Evolutionary conservation across 306 rosid genomes (phyloP).

Genomic region (Glycine tomentella): DNA sequence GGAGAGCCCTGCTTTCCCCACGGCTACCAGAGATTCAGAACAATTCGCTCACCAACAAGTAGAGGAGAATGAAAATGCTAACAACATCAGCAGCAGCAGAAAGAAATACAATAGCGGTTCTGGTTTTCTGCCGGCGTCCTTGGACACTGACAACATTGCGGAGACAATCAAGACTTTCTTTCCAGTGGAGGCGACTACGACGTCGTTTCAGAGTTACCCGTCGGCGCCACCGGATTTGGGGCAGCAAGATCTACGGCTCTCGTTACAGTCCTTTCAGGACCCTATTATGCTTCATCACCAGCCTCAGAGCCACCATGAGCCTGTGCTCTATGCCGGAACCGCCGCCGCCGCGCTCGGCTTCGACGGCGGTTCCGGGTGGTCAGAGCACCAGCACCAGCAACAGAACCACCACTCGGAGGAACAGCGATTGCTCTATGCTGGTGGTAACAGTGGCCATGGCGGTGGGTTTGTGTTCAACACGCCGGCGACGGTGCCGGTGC

Average conservation of each 20-base stretch:
- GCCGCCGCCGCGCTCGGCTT: slow-evolving; percentile 53
- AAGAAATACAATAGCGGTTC: slow-evolving; percentile 46
- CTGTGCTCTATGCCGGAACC: slow-evolving; percentile 60
- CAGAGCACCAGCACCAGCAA: slow-evolving; percentile 58
- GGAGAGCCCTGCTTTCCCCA: not conserved
- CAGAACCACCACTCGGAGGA: slow-evolving; percentile 61
- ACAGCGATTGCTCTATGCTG: slow-evolving; percentile 52
- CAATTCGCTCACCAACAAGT: slow-evolving; percentile 31
- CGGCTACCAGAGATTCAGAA: too few species aligned
- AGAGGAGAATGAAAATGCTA: slow-evolving; percentile 3
- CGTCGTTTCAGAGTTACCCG: slow-evolving; percentile 63
- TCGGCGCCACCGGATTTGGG: slow-evolving; percentile 70
- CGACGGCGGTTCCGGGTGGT: slow-evolving; percentile 70
- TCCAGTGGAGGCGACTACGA: slow-evolving; percentile 60
- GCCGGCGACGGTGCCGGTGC: slow-evolving; percentile 46
- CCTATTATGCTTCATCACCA: slow-evolving; percentile 61
- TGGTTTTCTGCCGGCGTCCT: slow-evolving; percentile 68
- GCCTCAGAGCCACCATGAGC: slow-evolving; percentile 54
- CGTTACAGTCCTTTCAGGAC: slow-evolving; percentile 81
- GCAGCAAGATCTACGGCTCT: slow-evolving; percentile 83
- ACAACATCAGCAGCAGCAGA: not conserved
- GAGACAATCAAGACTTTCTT: slow-evolving; percentile 89
- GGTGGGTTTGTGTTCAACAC: slow-evolving; percentile 62
- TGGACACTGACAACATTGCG: slow-evolving; percentile 78
- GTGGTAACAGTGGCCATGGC: slow-evolving; percentile 51